phyloP scores from a whole-genome alignment of 257 asterid genomes.

The Echium plantagineum region DNA sequence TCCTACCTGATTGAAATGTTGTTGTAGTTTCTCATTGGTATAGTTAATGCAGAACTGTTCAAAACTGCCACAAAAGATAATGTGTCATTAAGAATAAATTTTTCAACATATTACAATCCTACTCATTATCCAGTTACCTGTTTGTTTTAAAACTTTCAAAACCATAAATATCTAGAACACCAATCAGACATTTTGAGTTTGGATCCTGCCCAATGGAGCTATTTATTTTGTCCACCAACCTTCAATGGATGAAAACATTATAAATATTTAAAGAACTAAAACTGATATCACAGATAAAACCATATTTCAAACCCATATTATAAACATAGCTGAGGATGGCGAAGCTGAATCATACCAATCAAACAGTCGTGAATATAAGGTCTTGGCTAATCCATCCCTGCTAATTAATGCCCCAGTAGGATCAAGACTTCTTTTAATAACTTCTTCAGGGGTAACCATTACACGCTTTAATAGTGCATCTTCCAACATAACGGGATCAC shows the following conservation, averaged over 20 bases:
- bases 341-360: slow-evolving; percentile 50
- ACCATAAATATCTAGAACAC: slow-evolving; percentile 98
- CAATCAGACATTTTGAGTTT: slow-evolving; percentile 65
- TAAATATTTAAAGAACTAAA: slow-evolving; percentile 4
- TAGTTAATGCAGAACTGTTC: slow-evolving; percentile 94
- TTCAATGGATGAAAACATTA: slow-evolving; percentile 19
- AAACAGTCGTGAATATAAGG: slow-evolving; percentile 81
- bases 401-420: slow-evolving; percentile 73
- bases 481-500: slow-evolving; percentile 60
- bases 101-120: neutral
- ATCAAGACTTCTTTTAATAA: slow-evolving; percentile 96
- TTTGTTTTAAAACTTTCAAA: slow-evolving; percentile 90
- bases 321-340: slow-evolving; percentile 4
- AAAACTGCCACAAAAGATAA: slow-evolving; percentile 40
- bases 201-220: slow-evolving; percentile 91
- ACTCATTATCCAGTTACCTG: slow-evolving; percentile 38
- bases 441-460: slow-evolving; percentile 99
- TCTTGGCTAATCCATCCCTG: slow-evolving; percentile 94
- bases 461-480: slow-evolving; percentile 92
- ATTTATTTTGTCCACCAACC: slow-evolving; percentile 96
- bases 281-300: slow-evolving; percentile 5
- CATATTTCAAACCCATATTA: neutral
- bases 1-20: slow-evolving; percentile 92
- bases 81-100: neutral
- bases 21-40: slow-evolving; percentile 97